Conservation (phyloP, 345 rosid species). For the Eucalyptus microcorys region DNA sequence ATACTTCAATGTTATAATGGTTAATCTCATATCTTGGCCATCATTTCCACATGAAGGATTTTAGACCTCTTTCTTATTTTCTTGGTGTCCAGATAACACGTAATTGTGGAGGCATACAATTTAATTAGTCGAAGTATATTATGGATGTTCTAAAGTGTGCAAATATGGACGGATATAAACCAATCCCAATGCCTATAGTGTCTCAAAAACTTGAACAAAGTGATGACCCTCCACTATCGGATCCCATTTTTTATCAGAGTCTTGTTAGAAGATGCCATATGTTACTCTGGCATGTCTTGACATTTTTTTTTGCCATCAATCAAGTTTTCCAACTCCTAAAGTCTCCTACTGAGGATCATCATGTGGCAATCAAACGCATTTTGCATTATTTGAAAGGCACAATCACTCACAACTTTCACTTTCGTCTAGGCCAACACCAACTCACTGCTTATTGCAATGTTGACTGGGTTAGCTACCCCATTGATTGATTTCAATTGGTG, state of each 20-base stretch:
- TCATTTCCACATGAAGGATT: neutral
- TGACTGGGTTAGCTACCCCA: neutral
- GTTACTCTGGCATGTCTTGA: neutral
- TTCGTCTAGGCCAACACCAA: neutral
- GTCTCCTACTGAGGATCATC: neutral
- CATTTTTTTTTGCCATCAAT: too few species aligned
- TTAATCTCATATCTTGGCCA: neutral
- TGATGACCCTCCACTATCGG: neutral
- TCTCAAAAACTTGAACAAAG: neutral
- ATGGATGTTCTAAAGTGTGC: neutral
- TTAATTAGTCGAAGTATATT: neutral
- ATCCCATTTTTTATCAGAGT: neutral
- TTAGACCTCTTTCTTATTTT: neutral
- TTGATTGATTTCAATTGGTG: neutral
- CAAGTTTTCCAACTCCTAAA: neutral
- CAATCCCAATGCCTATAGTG: neutral
- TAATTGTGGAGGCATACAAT: neutral
- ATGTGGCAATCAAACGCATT: neutral
- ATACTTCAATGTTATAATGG: neutral
- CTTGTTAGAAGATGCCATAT: neutral
- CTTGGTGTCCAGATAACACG: neutral
- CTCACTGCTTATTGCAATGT: accelerated
- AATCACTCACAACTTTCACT: neutral
- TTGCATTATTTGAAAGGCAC: neutral
- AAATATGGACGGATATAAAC: neutral